phyloP scores from a whole-genome alignment of 495 filamentous ascomycete genomes.

The Apiosordaria backusii region DNA sequence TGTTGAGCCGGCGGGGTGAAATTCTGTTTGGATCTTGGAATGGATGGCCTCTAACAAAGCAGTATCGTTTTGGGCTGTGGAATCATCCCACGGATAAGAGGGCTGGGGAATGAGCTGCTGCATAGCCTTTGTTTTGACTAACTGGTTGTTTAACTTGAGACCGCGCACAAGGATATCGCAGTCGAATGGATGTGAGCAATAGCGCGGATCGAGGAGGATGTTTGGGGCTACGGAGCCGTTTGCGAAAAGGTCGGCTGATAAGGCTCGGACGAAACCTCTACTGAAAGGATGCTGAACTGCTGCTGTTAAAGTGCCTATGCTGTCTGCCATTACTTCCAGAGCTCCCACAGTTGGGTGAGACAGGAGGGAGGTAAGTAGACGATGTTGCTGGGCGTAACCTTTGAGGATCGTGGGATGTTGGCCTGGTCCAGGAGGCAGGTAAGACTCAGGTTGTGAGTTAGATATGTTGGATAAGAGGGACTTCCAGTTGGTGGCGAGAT shows the following conservation, averaged over 20 bases:
- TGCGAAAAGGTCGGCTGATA: slow-evolving; percentile 30
- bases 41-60: slow-evolving; percentile 23
- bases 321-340: slow-evolving; percentile 36
- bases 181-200: slow-evolving; percentile 35
- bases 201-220: slow-evolving; percentile 34
- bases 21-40: slow-evolving; percentile 19
- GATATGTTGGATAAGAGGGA: slow-evolving; percentile 29
- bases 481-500: slow-evolving; percentile 11
- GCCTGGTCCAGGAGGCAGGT: slow-evolving; percentile 27
- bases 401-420: slow-evolving; percentile 37
- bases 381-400: slow-evolving; percentile 41
- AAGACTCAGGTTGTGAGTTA: slow-evolving; percentile 12
- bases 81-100: slow-evolving; percentile 8
- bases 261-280: slow-evolving; percentile 38
- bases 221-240: slow-evolving; percentile 27
- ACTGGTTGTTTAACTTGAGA: slow-evolving; percentile 29
- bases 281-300: slow-evolving; percentile 34
- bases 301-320: slow-evolving; percentile 34
- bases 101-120: slow-evolving; percentile 26
- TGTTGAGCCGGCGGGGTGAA: slow-evolving; percentile 38
- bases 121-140: slow-evolving; percentile 36
- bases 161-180: slow-evolving; percentile 25
- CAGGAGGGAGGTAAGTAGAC: slow-evolving; percentile 27
- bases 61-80: slow-evolving; percentile 7
- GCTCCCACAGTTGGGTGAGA: slow-evolving; percentile 14